These are phyloP conservation scores for Staphylotrichum longicolle DNA, from an alignment of 495 filamentous ascomycete genomes.

Conservation along the genomic window DNA sequence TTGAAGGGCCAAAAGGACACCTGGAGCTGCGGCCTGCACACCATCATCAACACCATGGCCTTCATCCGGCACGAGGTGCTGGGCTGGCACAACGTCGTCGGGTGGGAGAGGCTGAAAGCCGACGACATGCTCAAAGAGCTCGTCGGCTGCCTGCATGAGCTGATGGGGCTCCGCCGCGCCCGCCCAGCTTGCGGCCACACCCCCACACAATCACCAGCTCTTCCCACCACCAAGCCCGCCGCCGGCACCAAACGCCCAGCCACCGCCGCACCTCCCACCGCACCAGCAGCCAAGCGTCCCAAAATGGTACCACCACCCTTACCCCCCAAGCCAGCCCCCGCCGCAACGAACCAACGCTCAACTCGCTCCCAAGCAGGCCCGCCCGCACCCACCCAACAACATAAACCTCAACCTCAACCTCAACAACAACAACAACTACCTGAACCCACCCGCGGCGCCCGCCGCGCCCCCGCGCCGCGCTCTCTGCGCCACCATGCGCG, in stretches of 20 bases:
- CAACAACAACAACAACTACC: too few species aligned
- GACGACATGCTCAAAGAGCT: not conserved
- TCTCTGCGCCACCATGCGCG: not conserved
- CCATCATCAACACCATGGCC: conserved; percentile 20
- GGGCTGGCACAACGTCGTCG: conserved; percentile 18
- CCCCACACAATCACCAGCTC: too few species aligned
- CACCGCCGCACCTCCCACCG: not conserved
- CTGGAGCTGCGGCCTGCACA: conserved; percentile 24
- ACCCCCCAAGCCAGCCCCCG: too few species aligned
- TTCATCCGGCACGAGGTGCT: conserved; percentile 21
- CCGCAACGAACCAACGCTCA: too few species aligned
- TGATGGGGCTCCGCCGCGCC: conserved; percentile 4
- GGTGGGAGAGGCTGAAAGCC: not conserved
- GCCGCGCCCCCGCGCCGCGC: not conserved
- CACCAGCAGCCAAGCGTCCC: not conserved
- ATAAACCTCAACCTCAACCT: too few species aligned
- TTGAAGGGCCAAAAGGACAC: conserved; percentile 4
- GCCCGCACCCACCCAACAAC: too few species aligned
- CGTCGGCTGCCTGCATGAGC: not conserved
- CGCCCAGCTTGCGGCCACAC: too few species aligned
- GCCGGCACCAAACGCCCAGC: not conserved
- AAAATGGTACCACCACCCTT: too few species aligned
- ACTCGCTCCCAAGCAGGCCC: too few species aligned
- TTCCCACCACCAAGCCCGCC: not conserved
- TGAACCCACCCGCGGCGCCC: not conserved